Conservation (phyloP, 2,329 filamentous ascomycete species). For the Blumeriella jaapii region DNA sequence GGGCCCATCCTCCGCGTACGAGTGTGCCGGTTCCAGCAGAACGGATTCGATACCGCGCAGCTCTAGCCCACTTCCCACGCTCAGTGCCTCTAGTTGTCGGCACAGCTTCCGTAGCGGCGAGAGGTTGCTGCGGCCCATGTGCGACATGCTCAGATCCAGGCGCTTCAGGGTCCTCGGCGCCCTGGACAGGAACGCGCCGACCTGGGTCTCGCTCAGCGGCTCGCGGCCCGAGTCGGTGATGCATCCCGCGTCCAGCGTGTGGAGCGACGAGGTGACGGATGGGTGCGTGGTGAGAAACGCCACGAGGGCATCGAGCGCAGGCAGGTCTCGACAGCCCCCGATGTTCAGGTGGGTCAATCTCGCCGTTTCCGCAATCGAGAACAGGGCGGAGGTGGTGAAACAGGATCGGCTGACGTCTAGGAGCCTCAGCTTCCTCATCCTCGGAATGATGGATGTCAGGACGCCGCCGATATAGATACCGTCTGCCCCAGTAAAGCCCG, state of each 20-base stretch:
- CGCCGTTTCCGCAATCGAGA: conserved; percentile 2
- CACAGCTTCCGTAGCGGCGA: conserved; percentile 6
- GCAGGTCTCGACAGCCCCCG: not conserved
- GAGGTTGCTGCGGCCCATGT: conserved; percentile 6
- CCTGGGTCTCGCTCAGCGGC: conserved; percentile 4
- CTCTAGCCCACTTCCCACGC: conserved; percentile 8
- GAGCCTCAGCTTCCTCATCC: conserved; percentile 4
- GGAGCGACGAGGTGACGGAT: conserved; percentile 2
- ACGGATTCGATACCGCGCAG: conserved; percentile 16
- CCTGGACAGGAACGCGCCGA: conserved; percentile 1
- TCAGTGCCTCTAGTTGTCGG: conserved; percentile 10
- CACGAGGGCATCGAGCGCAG: not conserved
- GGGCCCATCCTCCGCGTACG: no score
- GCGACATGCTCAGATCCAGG: conserved; percentile 9
- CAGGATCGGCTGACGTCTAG: conserved; percentile 4
- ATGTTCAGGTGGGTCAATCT: conserved; percentile 6
- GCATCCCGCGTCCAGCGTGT: conserved; percentile 2
- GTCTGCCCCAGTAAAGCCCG: not conserved
- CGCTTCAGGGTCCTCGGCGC: conserved; percentile 2
- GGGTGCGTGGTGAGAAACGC: conserved; percentile 5
- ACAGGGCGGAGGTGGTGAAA: not conserved
- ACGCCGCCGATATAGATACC: conserved; percentile 3
- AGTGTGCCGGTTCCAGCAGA: no score
- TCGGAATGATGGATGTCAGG: conserved; percentile 1
- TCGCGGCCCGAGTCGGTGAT: conserved; percentile 1